These are phyloP conservation scores for Aphanomyces invadans DNA, from an alignment of 352 stramenopile species.

Conservation along the genomic window DNA sequence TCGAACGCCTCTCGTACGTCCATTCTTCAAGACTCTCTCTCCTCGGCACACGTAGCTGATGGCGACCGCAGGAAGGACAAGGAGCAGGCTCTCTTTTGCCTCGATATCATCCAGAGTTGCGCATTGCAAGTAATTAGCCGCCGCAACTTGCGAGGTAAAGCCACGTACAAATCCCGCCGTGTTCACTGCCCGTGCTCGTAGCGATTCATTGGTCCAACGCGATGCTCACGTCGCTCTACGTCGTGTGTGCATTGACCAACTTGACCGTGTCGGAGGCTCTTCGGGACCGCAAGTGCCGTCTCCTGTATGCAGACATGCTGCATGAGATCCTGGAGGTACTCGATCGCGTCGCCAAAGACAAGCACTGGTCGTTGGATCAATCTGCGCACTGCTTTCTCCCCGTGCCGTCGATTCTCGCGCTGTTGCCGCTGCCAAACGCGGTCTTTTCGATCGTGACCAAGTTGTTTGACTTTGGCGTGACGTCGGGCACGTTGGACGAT, in stretches of 20 bases:
- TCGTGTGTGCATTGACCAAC: slow-evolving; percentile 61
- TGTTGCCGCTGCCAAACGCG: slow-evolving; percentile 64
- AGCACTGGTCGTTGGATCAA: slow-evolving; percentile 43
- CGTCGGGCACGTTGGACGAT: slow-evolving; percentile 25
- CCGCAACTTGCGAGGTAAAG: slow-evolving; percentile 56
- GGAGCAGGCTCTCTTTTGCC: slow-evolving; percentile 45
- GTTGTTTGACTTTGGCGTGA: slow-evolving; percentile 56
- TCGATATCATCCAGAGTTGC: slow-evolving; percentile 67
- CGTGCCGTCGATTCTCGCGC: slow-evolving; percentile 52
- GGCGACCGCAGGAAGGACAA: slow-evolving; percentile 55
- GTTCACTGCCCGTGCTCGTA: slow-evolving; percentile 23
- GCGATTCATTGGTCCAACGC: slow-evolving; percentile 74
- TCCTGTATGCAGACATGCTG: slow-evolving; percentile 60
- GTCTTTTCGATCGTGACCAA: slow-evolving; percentile 56
- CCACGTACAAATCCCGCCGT: not conserved
- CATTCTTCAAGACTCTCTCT: not conserved
- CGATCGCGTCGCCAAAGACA: slow-evolving; percentile 32
- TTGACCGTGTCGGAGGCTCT: slow-evolving; percentile 43
- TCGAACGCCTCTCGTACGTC: slow-evolving; percentile 68
- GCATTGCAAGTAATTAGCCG: slow-evolving; percentile 69
- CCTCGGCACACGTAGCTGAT: not conserved
- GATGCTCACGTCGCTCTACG: slow-evolving; percentile 75
- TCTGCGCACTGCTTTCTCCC: slow-evolving; percentile 53
- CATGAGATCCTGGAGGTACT: slow-evolving; percentile 62
- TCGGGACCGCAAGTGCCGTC: slow-evolving; percentile 52